Percentiles rank a stretch among this genome's conserved stretches.
Conservation (phyloP, 2,329 filamentous ascomycete species). For the Botryotinia narcissicola region DNA sequence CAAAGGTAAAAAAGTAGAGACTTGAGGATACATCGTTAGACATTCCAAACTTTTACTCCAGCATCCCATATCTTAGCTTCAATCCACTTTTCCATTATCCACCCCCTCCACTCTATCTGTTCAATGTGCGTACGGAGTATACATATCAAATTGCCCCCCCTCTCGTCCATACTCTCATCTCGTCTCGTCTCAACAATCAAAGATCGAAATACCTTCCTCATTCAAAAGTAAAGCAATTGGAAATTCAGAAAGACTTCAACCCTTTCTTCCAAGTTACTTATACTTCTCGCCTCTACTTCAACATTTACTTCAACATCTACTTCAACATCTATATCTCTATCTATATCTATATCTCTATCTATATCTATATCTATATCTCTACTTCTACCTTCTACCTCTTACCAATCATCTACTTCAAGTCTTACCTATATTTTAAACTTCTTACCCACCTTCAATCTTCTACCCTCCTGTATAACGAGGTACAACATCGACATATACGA, state of each 20-base stretch:
- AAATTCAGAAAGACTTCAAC: neutral
- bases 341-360: neutral
- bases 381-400: neutral
- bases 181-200: neutral
- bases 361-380: neutral
- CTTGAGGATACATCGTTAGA: neutral
- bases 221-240: neutral
- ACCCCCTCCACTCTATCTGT: conserved; percentile 9
- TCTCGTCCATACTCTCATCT: neutral
- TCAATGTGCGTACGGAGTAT: neutral
- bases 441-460: neutral
- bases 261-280: conserved; percentile 7
- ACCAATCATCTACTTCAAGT: neutral
- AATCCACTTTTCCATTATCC: neutral
- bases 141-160: conserved; percentile 12
- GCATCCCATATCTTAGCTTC: conserved; percentile 14
- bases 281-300: neutral
- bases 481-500: neutral
- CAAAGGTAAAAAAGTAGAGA: neutral
- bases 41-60: neutral
- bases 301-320: neutral
- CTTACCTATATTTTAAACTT: neutral
- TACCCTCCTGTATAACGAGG: neutral
- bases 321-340: neutral
- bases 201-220: neutral